Evolutionary conservation across 306 rosid species (phyloP), one percentile per base, ranked within the genome.

Genomic region (Quercus gilva): DNA sequence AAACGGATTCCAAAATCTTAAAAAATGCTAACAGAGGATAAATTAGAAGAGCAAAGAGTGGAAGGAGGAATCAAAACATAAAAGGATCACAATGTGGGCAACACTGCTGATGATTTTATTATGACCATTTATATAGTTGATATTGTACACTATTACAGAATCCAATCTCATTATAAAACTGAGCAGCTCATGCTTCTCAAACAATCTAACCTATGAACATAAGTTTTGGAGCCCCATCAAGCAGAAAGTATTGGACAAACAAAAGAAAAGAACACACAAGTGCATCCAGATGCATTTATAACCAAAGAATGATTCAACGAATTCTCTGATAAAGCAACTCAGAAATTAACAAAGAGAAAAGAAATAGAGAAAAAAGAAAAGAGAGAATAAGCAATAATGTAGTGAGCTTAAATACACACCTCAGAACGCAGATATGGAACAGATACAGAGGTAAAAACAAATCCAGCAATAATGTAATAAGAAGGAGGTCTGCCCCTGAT

Each of bases 391-490:
- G 67, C 6, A 10, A 41, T 37, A 37, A 37, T 37, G 45, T 37
- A 14, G 28, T 15, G 58, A 41, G 20, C 33, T 70, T 68, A 75
- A 77, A 78, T 71, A 85, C 93, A 17, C 80, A 96, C 99, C 99
- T 96, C 97, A 11, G 99, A 96, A 6, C 98, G 97, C 71, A 96
- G 98, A 88, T 96, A 96, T 19, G 99, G 98, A 84, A 96, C 97
- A 7, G 98, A 96, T 19, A 96, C 94, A 41, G 91, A 71, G 45
- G 93, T 71, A 72, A 96, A 96, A 37, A 96, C 98, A 85, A 96
- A 90, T 84, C 98, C 99, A 33, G 94, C 99, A 81, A 96, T 83
- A 13, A 96, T 96, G 85, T 91, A 96, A 77, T 93, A 96, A 18
- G 99, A 96, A 51, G 98, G 99, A 83, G 98, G 96, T 72, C 61